Evolutionary conservation across 495 filamentous ascomycete genomes (phyloP).

Genomic region (Ramalina intermedia): DNA sequence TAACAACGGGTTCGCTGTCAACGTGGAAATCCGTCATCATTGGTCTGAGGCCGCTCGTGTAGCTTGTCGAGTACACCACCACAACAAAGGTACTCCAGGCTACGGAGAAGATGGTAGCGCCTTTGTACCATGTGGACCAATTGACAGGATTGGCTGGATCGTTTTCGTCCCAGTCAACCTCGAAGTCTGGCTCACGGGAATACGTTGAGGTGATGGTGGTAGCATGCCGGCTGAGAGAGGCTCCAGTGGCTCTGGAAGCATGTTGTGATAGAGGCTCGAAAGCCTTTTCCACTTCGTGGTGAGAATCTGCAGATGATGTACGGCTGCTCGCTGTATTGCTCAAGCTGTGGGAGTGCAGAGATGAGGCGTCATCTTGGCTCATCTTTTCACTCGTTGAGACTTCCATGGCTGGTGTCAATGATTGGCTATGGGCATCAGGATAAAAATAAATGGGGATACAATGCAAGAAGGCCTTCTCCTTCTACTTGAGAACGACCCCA

Average conservation of each 20-base stretch:
- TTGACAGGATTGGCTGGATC: slow-evolving; percentile 62
- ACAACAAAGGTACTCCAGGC: slow-evolving; percentile 37
- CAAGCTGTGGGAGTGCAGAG: neutral
- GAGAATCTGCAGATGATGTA: too few species aligned
- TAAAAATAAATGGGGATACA: too few species aligned
- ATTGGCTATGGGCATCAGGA: too few species aligned
- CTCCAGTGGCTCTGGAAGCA: too few species aligned
- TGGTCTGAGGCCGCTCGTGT: slow-evolving; percentile 52
- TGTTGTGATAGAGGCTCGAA: too few species aligned
- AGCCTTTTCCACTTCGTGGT: too few species aligned
- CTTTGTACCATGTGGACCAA: slow-evolving; percentile 57
- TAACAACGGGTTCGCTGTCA: slow-evolving; percentile 38
- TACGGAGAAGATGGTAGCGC: slow-evolving; percentile 45
- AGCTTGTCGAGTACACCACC: slow-evolving; percentile 76
- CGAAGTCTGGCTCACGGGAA: slow-evolving; percentile 51
- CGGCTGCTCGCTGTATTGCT: neutral
- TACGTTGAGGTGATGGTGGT: slow-evolving; percentile 44
- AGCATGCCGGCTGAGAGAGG: slow-evolving; percentile 13
- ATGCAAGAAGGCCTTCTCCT: too few species aligned
- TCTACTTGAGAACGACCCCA: too few species aligned
- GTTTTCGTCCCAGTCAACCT: slow-evolving; percentile 55
- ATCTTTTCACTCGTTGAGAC: neutral
- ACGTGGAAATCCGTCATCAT: slow-evolving; percentile 54
- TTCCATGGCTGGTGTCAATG: neutral
- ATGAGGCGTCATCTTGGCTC: neutral